Evolutionary conservation across 805 yeast species (phyloP), one percentile per base, ranked within the genome.

Genomic region (Danielozyma ontarioensis): DNA sequence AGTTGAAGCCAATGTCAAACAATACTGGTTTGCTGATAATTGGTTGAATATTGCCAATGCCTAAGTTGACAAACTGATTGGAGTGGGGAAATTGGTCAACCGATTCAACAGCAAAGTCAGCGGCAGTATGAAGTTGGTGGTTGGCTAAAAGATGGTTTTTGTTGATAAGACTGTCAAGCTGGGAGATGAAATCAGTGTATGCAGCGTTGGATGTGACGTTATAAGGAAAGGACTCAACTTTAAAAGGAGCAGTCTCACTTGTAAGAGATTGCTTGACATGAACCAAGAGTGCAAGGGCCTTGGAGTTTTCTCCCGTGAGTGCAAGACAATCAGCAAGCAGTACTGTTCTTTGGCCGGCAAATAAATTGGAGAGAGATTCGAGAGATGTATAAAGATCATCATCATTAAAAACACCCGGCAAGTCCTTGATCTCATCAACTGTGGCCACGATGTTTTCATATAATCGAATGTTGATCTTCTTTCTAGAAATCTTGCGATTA

Each of bases 361-460:
- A 83, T 40, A 64, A 76, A 6, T 52, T 48, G 19, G 63, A 59
- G 45, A 86, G 59, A 12, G 68, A 45, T 10, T 64, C 68, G 28
- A 93, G 63, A 6, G 81, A 74, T 5, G 61, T 59, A 40, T 64
- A 54, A 34, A 90, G 67, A 15, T 72, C 79, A 33, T 83, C 93
- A 52, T 87, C 95, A 33, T 85, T 84, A 50, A 83, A 78, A 13
- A 90, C 95, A 68, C 97, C 97, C 0, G 97, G 96, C 32, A 93
- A 69, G 39, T 87, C 95, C 49, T 73, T 67, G 29, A 87, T 59
- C 43, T 80, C 81, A 3, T 58, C 59, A 23, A 81, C 53, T 13
- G 83, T 77, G 29, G 68, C 61, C 10, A 70, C 54, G 25, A 85
- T 68, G 6, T 70, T 62, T 15, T 71, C 74, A 38, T 67, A 69